A percentile compares a stretch with the other conserved stretches of the same genome.
These are phyloP conservation scores for Scleromitrula shiraiana DNA, from an alignment of 2,329 filamentous ascomycete species.

Conservation along the genomic window DNA sequence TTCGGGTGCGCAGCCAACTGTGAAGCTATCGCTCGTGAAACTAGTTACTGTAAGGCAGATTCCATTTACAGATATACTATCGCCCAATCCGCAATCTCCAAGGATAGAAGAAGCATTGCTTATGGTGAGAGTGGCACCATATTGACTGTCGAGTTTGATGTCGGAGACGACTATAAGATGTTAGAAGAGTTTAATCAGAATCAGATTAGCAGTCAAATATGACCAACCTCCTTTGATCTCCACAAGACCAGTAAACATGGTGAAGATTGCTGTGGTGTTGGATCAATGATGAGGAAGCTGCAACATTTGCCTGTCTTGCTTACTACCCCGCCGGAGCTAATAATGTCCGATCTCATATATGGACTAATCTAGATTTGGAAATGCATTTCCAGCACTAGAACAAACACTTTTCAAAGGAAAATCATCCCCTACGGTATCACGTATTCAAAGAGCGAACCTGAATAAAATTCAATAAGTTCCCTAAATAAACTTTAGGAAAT, in stretches of 20 bases:
- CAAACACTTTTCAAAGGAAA: no score
- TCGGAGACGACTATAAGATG: constrained; percentile 63
- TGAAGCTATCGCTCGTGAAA: constrained; percentile 59
- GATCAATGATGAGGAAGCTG: background rate
- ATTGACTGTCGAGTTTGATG: constrained; percentile 71
- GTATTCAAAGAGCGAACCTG: no score
- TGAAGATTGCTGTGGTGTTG: background rate
- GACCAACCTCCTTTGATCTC: constrained; percentile 82
- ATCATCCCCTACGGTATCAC: no score
- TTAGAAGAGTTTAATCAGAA: background rate
- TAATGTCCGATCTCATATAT: background rate
- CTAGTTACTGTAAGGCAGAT: constrained; percentile 90
- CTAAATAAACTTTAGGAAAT: no score
- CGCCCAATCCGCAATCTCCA: constrained; percentile 73
- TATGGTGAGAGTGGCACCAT: constrained; percentile 87
- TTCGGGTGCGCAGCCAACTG: constrained; percentile 89
- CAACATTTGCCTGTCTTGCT: background rate
- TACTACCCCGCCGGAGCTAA: constrained; percentile 3
- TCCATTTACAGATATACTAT: constrained; percentile 93
- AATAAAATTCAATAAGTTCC: no score
- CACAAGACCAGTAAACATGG: constrained; percentile 93
- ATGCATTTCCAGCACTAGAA: no score
- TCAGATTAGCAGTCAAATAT: background rate
- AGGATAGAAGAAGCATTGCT: constrained; percentile 64
- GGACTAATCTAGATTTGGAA: background rate